These are phyloP conservation scores for Wickerhamiella brachini DNA, from an alignment of 805 yeast genomes.

Conservation along the genomic window DNA sequence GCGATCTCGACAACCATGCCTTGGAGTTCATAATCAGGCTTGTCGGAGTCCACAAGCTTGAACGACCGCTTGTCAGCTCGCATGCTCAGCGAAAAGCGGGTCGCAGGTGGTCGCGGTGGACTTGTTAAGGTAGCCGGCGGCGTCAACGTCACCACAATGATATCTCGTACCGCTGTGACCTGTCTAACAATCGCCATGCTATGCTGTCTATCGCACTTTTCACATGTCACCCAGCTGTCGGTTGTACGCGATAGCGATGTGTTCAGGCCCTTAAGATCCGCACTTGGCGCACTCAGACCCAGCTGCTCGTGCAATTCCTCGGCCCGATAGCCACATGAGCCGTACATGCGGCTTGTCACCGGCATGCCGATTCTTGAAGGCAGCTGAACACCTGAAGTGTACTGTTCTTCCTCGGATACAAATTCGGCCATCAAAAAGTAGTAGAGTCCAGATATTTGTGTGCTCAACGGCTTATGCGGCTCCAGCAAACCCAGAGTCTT, in stretches of 20 bases:
- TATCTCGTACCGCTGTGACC: conserved; percentile 46
- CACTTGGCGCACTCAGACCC: conserved; percentile 6
- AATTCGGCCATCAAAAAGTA: conserved; percentile 43
- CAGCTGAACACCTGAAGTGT: conserved; percentile 1
- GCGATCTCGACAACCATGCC: conserved; percentile 27
- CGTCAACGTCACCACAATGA: conserved; percentile 25
- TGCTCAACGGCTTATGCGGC: conserved; percentile 8
- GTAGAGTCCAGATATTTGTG: conserved; percentile 39
- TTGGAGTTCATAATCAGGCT: conserved; percentile 18
- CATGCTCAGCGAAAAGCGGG: conserved; percentile 1
- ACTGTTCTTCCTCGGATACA: conserved; percentile 33
- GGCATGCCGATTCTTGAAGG: conserved; percentile 11
- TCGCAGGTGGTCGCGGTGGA: not conserved
- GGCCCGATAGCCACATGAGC: conserved; percentile 12
- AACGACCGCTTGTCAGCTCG: conserved; percentile 11
- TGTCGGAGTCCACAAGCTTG: conserved; percentile 8
- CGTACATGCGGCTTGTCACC: conserved; percentile 9
- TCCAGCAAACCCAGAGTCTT: conserved; percentile 38
- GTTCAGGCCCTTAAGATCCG: conserved; percentile 9
- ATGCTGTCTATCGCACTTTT: conserved; percentile 38
- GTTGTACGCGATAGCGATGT: conserved; percentile 14
- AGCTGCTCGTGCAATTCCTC: not conserved
- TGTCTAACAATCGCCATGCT: conserved; percentile 39
- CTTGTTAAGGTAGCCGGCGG: too few relatives aligned
- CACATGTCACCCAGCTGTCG: conserved; percentile 31